Base-by-base conservation (phyloP, 441 rosid genomes). In the Euphorbia schlechtendalii region DNA sequence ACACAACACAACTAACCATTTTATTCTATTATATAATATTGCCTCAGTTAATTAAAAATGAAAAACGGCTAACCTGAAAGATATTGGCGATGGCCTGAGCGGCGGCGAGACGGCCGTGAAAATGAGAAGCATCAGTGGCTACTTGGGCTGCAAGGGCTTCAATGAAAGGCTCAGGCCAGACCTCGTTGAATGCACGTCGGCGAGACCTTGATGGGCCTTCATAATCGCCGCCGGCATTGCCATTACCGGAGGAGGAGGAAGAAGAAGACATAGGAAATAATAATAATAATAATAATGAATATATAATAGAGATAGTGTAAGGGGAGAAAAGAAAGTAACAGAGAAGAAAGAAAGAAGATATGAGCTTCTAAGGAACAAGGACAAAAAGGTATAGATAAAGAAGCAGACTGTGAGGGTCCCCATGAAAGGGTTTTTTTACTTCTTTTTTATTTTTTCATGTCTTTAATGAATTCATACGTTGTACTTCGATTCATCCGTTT, bases 111-210 rank as follows among this genome's bases (percentile, higher is more conserved):
- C 87, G 89, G 0, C 97, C 92, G 15, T 13, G 0, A 2, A 81
- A 60, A 61, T 77, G 81, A 63, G 86, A 72, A 62, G 87, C 92
- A 38, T 86, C 84, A 48, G 72, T 63, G 70, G 97, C 98, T 14
- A 87, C 94, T 46, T 81, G 94, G 57, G 76, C 61, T 18, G 94
- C 96, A 21, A 93, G 89, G 36, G 90, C 88, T 73, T 93, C 98
- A 21, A 93, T 71, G 59, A 93, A 86, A 64, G 90, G 98, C 60
- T 87, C 98, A 0, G 98, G 98, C 98, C 97, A 93, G 7, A 85
- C 83, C 25, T 90, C 98, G 73, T 78, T 84, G 36, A 63, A 63
- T 32, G 73, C 79, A 36, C 86, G 88, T 17, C 77, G 85, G 3
- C 96, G 86, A 24, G 81, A 63, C n/a, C 81, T 79, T 10, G 94